These are phyloP conservation scores for Cadophora sp. DNA, from an alignment of 2,329 filamentous ascomycete species.

Conservation along the genomic window DNA sequence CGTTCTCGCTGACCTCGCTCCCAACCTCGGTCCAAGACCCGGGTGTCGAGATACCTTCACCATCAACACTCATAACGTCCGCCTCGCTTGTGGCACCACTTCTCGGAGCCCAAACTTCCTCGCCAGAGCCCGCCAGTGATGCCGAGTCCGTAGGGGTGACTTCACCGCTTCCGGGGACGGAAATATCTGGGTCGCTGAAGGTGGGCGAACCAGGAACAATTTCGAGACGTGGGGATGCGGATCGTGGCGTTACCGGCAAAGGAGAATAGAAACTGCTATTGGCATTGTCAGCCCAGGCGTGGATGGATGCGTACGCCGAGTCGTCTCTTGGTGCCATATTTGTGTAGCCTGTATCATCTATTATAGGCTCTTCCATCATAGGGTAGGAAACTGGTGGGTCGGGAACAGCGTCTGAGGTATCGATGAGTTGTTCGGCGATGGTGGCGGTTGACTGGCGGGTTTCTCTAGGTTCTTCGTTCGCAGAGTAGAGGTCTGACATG, in stretches of 20 bases:
- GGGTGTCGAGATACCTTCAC: conserved; percentile 62
- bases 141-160: conserved; percentile 65
- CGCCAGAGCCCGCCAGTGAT: conserved; percentile 59
- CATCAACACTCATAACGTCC: conserved; percentile 66
- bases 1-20: conserved; percentile 60
- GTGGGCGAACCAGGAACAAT: conserved; percentile 34
- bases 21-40: conserved; percentile 71
- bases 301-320: conserved; percentile 64
- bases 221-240: conserved; percentile 31
- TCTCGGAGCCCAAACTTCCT: conserved; percentile 48
- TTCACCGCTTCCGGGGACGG: conserved; percentile 53
- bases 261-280: conserved; percentile 64
- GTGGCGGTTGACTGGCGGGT: conserved; percentile 35
- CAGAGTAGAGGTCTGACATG: conserved; percentile 53
- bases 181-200: conserved; percentile 38
- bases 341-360: conserved; percentile 50
- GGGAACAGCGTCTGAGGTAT: conserved; percentile 39
- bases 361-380: conserved; percentile 33
- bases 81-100: conserved; percentile 51
- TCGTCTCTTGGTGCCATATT: conserved; percentile 58
- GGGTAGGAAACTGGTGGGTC: conserved; percentile 40
- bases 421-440: conserved; percentile 40
- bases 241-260: conserved; percentile 56
- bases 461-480: conserved; percentile 30
- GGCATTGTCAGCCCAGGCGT: conserved; percentile 64